These are phyloP conservation scores for Kluyveromyces nonfermentans DNA, from an alignment of 805 yeast species.

Conservation along the genomic window DNA sequence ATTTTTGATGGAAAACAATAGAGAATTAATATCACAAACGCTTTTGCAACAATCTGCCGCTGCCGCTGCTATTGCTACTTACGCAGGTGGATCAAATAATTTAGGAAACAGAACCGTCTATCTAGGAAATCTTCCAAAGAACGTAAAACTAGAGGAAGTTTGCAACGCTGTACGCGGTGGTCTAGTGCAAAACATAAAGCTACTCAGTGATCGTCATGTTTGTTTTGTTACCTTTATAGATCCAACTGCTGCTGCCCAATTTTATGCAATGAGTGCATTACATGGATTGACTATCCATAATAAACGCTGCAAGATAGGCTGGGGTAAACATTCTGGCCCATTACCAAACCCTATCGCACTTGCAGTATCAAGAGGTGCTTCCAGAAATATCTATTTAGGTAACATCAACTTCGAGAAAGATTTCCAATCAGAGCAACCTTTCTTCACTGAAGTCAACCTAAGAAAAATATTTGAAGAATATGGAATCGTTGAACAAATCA, in stretches of 20 bases:
- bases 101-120: conserved; percentile 91
- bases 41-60: conserved; percentile 91
- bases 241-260: conserved; percentile 96
- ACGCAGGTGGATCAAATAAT: conserved; percentile 88
- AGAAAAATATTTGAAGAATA: conserved; percentile 66
- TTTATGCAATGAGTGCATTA: conserved; percentile 85
- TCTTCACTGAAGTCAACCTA: conserved; percentile 49
- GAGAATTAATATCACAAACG: conserved; percentile 53
- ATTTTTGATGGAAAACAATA: conserved; percentile 60
- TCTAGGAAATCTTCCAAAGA: conserved; percentile 82
- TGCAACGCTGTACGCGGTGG: conserved; percentile 97
- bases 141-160: conserved; percentile 80
- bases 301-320: conserved; percentile 82
- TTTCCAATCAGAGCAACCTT: conserved; percentile 13
- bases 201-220: conserved; percentile 76
- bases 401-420: conserved; percentile 37
- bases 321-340: conserved; percentile 97
- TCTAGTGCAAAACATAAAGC: conserved; percentile 70
- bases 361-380: conserved; percentile 90
- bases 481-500: conserved; percentile 94
- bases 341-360: conserved; percentile 75
- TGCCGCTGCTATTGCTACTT: conserved; percentile 93
- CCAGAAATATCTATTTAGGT: conserved; percentile 88
- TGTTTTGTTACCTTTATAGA: conserved; percentile 94
- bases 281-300: conserved; percentile 83